A percentile compares a stretch with the other conserved stretches of the same genome.
These are phyloP conservation scores for Magnolia officinalis DNA, from an alignment of 164 flowering plant species.

Conservation along the genomic window DNA sequence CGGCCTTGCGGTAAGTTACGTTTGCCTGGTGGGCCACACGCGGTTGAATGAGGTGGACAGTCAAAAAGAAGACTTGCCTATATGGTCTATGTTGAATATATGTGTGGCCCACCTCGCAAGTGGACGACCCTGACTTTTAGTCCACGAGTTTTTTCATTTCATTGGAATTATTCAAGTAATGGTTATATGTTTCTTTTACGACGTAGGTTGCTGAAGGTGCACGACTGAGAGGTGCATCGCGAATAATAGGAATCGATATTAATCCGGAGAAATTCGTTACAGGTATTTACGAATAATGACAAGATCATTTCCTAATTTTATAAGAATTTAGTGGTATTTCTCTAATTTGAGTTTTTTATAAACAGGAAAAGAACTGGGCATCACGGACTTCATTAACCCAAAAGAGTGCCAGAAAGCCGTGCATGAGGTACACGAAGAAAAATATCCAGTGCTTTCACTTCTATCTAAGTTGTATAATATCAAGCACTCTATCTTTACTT, in stretches of 20 bases:
- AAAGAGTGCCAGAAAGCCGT: conserved; percentile 38
- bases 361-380: conserved; percentile 49
- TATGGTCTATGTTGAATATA: no score
- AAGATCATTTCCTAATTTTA: not conserved
- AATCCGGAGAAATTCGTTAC: conserved; percentile 46
- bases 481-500: no score
- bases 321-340: no score
- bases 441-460: not conserved
- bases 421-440: conserved; percentile 42
- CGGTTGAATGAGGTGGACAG: no score
- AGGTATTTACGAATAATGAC: conserved; percentile 30
- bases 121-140: not conserved
- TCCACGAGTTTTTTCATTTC: not conserved
- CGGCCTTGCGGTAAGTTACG: conserved; percentile 60
- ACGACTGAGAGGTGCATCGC: conserved; percentile 57
- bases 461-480: not conserved
- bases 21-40: not conserved
- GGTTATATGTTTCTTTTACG: not conserved
- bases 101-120: no score
- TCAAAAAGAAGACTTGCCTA: no score
- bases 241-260: conserved; percentile 67
- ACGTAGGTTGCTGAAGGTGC: conserved; percentile 72
- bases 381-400: conserved; percentile 68
- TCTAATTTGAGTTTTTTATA: not conserved
- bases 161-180: not conserved